Base-by-base conservation (phyloP, 1,284 basidiomycete species). In the Apiotrichum siamense region DNA sequence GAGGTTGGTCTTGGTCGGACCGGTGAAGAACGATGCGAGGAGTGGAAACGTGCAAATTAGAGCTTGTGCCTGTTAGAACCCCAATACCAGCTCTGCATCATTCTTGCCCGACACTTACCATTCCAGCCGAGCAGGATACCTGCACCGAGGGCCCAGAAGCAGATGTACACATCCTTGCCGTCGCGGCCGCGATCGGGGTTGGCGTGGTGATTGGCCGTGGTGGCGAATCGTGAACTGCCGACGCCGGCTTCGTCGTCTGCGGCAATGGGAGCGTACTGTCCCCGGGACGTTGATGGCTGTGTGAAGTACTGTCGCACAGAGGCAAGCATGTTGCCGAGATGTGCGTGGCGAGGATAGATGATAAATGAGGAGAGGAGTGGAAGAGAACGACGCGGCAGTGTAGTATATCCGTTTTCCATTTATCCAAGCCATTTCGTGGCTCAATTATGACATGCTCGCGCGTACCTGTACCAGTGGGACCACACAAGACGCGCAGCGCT, bases 121-220 rank as follows among this genome's bases (percentile, higher is more conserved):
- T 71, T 75, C 73, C 73, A 75, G 6, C 61, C 58, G 24, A 75
- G 57, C 24, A 75, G 55, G 36, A 72, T 62, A 15, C 69, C 73
- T 3, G 72, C 73, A 15, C 73, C 73, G 10, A 75, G 53, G 3
- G 62, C 58, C 70, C 72, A 74, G 52, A 75, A 75, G 47, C 59
- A 59, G 21, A 63, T 50, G 48, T 70, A 69, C 4, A 69, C 64
- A 36, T 57, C 54, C 7, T 44, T 18, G 6, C 44, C 36, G 12
- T 45, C 32, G 24, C 44, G 44, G 17, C 23, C 5, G n/a, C 44
- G 44, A 12, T 7, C 21, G 9, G 18, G 29, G 29, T 31, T 31
- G 29, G 29, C 29, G 9, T 15, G 29, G 26, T 24, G 25, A 1
- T 10, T 10, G 23, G 44, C 12, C 25, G 32, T 12, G 17, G 25